These are phyloP conservation scores for Vinca minor DNA, from an alignment of 257 asterid genomes.

Conservation along the genomic window DNA sequence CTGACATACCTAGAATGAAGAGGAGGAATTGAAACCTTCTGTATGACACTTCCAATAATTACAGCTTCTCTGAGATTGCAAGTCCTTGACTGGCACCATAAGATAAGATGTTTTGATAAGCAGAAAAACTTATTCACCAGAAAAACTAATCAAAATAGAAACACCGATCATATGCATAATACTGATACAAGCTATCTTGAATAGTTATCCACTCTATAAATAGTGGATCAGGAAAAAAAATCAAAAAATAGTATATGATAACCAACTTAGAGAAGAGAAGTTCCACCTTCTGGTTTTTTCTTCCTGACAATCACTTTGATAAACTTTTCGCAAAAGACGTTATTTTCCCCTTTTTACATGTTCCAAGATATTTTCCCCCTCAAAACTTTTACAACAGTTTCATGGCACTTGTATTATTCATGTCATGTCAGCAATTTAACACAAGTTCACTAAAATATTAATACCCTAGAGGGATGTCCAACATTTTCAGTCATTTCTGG, in stretches of 20 bases:
- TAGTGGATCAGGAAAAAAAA: neutral
- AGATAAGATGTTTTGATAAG: slow-evolving; percentile 7
- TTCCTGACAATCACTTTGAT: neutral
- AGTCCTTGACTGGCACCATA: slow-evolving; percentile 57
- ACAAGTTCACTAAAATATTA: neutral
- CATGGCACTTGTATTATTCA: neutral
- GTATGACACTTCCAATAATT: slow-evolving; percentile 71
- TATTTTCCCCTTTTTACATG: neutral
- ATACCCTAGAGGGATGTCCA: neutral
- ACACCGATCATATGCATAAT: neutral
- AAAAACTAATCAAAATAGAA: neutral
- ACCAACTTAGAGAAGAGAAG: neutral
- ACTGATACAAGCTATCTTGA: neutral
- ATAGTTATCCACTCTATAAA: no score
- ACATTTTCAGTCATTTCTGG: neutral
- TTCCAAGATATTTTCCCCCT: neutral
- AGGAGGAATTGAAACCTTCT: slow-evolving; percentile 82
- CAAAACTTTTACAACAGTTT: neutral
- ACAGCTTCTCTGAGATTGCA: slow-evolving; percentile 86
- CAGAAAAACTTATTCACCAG: neutral
- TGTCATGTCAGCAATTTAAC: neutral
- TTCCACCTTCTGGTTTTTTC: neutral
- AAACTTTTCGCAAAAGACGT: neutral
- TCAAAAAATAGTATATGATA: neutral
- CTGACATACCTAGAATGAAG: slow-evolving; percentile 74